A percentile compares a stretch with the other conserved stretches of the same genome.
phyloP scores from a whole-genome alignment of 306 rosid genomes.

The Inga laurina region DNA sequence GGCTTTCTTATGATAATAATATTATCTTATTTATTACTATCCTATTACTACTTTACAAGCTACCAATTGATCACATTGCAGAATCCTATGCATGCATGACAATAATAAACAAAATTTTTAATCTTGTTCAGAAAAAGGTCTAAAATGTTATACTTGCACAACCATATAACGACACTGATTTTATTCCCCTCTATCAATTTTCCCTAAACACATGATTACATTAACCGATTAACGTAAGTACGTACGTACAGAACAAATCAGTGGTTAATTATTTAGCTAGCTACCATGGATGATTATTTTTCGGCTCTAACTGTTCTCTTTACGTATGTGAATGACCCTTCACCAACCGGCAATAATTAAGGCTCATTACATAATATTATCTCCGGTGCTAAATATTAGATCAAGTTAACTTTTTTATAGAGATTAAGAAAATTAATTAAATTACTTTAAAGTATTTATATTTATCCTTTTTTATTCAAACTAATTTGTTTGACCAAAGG shows the following conservation, averaged over 20 bases:
- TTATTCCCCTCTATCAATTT: background rate
- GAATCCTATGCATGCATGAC: conserved; percentile 32
- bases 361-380: background rate
- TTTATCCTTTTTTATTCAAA: too few relatives aligned
- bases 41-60: background rate
- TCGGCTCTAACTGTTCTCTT: background rate
- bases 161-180: background rate
- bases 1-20: background rate
- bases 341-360: background rate
- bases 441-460: too few relatives aligned
- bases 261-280: background rate
- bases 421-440: too few relatives aligned
- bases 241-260: background rate
- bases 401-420: too few relatives aligned
- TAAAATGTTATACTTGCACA: background rate
- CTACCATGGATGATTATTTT: background rate
- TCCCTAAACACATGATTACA: background rate
- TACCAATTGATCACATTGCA: conserved; percentile 2
- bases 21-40: conserved; percentile 11
- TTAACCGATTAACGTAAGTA: background rate
- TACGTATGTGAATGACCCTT: background rate
- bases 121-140: background rate
- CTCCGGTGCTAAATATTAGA: too few relatives aligned
- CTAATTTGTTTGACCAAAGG: too few relatives aligned
- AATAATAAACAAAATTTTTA: background rate